phyloP scores from a whole-genome alignment of 805 yeast species.

The Kodamaea sagamina region DNA sequence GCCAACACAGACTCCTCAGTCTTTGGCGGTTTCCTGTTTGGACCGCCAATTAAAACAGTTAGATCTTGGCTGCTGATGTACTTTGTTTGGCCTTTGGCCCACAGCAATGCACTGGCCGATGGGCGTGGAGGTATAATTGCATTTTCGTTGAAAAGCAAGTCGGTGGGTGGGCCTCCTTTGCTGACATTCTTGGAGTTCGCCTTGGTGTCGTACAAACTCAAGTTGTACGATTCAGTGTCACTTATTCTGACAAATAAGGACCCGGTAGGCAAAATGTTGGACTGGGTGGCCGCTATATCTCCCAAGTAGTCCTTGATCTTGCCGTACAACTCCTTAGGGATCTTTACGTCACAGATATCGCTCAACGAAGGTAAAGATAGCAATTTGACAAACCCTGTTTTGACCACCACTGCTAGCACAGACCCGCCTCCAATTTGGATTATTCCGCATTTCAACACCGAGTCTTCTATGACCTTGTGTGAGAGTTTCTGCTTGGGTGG shows the following conservation, averaged over 20 bases:
- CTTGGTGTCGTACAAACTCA: constrained; percentile 18
- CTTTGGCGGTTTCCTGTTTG: constrained; percentile 62
- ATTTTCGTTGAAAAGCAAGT: constrained; percentile 68
- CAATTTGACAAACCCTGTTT: constrained; percentile 49
- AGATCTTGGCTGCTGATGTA: constrained; percentile 63
- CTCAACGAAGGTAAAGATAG: constrained; percentile 62
- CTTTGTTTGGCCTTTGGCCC: constrained; percentile 77
- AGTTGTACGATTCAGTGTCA: constrained; percentile 43
- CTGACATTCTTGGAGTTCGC: constrained; percentile 11
- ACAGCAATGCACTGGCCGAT: constrained; percentile 70
- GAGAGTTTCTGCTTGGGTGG: constrained; percentile 63
- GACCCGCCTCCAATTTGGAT: constrained; percentile 50
- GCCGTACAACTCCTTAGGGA: constrained; percentile 32
- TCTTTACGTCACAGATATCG: constrained; percentile 52
- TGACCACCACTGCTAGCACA: constrained; percentile 46
- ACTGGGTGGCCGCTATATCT: constrained; percentile 22
- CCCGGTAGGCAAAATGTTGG: constrained; percentile 49
- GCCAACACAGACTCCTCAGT: constrained; percentile 61
- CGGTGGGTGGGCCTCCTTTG: constrained; percentile 38
- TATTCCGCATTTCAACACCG: constrained; percentile 50
- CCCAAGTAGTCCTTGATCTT: constrained; percentile 25
- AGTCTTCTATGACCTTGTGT: constrained; percentile 59
- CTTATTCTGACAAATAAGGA: constrained; percentile 59
- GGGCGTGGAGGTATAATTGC: constrained; percentile 79
- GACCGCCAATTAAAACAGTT: constrained; percentile 70